phyloP scores from a whole-genome alignment of 2,329 filamentous ascomycete genomes.

The Clonostachys byssicola region DNA sequence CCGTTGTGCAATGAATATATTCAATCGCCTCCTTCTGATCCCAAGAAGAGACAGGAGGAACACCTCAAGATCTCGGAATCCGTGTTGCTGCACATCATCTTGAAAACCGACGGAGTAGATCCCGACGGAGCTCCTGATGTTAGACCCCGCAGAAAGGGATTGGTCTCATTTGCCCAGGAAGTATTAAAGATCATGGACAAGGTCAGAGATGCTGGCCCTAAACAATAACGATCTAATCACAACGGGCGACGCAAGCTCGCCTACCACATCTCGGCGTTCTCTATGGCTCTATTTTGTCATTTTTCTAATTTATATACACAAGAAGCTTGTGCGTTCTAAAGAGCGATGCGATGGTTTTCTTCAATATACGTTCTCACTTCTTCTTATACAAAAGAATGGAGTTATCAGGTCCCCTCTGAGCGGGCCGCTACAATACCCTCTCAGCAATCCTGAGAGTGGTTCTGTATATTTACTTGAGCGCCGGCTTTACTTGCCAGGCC shows the following conservation, averaged over 20 bases:
- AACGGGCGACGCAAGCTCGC: neutral
- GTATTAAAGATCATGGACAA: conserved; percentile 62
- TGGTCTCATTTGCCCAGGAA: conserved; percentile 69
- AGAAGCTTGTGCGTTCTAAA: too few relatives aligned
- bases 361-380: too few relatives aligned
- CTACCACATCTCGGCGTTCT: too few relatives aligned
- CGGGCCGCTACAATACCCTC: too few relatives aligned
- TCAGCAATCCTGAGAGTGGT: too few relatives aligned
- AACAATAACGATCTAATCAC: conserved; percentile 6
- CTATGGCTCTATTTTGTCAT: too few relatives aligned
- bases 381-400: too few relatives aligned
- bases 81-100: conserved; percentile 68
- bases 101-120: conserved; percentile 76
- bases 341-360: too few relatives aligned
- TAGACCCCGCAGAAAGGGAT: conserved; percentile 61
- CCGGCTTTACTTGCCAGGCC: too few relatives aligned
- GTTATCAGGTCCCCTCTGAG: too few relatives aligned
- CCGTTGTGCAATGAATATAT: conserved; percentile 62
- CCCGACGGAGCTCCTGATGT: conserved; percentile 65
- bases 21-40: conserved; percentile 57
- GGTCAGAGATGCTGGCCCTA: conserved; percentile 14
- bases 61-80: conserved; percentile 74
- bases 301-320: too few relatives aligned
- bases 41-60: conserved; percentile 67
- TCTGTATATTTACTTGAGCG: too few relatives aligned